Conservation (phyloP, 2,329 filamentous ascomycete genomes). For the Epichloe sibirici region DNA sequence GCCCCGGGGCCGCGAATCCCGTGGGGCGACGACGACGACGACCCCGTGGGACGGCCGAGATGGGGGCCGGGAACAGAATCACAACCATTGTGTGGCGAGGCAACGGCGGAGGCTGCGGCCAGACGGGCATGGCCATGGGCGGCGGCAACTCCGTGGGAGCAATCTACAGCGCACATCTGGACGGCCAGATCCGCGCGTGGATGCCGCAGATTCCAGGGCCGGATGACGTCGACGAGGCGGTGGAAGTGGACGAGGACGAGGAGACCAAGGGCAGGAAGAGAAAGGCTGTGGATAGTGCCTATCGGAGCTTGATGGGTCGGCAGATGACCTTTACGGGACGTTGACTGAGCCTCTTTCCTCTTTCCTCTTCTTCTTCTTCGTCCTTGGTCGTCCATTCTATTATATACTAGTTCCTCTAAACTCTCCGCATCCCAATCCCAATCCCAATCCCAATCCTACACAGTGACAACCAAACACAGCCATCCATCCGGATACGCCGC, state of each 20-base stretch:
- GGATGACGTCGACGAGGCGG: conserved; percentile 35
- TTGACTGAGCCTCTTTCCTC: background rate
- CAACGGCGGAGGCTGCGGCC: conserved; percentile 44
- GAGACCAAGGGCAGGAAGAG: conserved; percentile 50
- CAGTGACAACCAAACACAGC: conserved; percentile 68
- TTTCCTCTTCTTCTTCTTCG: no score
- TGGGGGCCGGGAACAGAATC: conserved; percentile 49
- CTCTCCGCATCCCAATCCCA: background rate
- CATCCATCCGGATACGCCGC: conserved; percentile 88
- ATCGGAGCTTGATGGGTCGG: conserved; percentile 60
- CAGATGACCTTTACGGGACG: conserved; percentile 49
- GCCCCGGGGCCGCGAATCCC: conserved; percentile 43
- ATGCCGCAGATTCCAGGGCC: conserved; percentile 44
- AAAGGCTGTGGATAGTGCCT: conserved; percentile 69
- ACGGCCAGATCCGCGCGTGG: conserved; percentile 78
- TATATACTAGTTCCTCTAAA: no score
- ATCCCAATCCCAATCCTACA: conserved; percentile 33
- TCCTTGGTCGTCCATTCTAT: no score
- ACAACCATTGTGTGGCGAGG: conserved; percentile 65
- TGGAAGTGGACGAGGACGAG: conserved; percentile 28
- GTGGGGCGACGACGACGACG: conserved; percentile 14
- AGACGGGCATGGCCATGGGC: conserved; percentile 48
- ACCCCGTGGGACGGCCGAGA: conserved; percentile 32
- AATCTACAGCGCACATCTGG: conserved; percentile 70
- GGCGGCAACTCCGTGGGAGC: conserved; percentile 38